Base-by-base conservation (phyloP, 306 rosid genomes). In the Malus sylvestris region DNA sequence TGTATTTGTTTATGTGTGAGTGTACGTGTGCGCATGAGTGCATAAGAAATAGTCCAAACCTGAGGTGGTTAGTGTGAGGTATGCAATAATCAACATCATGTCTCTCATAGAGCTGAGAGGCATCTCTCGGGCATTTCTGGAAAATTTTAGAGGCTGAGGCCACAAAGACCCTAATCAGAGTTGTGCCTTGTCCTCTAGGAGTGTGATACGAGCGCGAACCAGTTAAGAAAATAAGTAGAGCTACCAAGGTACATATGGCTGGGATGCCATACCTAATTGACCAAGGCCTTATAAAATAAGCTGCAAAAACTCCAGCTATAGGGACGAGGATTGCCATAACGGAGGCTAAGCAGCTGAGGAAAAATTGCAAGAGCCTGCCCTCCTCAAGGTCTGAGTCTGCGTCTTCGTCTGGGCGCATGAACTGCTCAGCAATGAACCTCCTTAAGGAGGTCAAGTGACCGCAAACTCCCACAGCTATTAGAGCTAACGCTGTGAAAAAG, bases 61-160 rank as follows among this genome's bases (percentile, higher is more conserved):
- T 85, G 52, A 76, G 83, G 58, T 32, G 40, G 7, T 8, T 40
- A 12, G 82, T 46, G 27, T 63, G 74, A 63, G 77, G 67, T 13
- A 33, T 4, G 3, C 0, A 13, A 4, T 8, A 10, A 67, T 9
- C 55, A 4, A 2, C 30, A 58, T 40, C 29, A 10, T 5, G 29
- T 30, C 22, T 67, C 25, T 71, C 68, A 9, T 68, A 42, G 35
- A 76, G 64, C 16, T 72, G 22, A 51, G 59, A 67, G 49, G 71
- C 49, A 64, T 77, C 38, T 3, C 0, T 6, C 3, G 80, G 80
- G 35, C 46, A 59, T 46, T n/a, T 33, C 12, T 4, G 22, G n/a
- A 76, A 81, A 10, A 1, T 23, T 49, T 81, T 85, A 23, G 77
- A 75, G 68, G 38, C 46, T n/a, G 83, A 81, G 49, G 85, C 85